Evolutionary conservation across 352 stramenopile species (phyloP), one percentile per base, ranked within the genome.

Genomic region (Phytophthora hybrid): DNA sequence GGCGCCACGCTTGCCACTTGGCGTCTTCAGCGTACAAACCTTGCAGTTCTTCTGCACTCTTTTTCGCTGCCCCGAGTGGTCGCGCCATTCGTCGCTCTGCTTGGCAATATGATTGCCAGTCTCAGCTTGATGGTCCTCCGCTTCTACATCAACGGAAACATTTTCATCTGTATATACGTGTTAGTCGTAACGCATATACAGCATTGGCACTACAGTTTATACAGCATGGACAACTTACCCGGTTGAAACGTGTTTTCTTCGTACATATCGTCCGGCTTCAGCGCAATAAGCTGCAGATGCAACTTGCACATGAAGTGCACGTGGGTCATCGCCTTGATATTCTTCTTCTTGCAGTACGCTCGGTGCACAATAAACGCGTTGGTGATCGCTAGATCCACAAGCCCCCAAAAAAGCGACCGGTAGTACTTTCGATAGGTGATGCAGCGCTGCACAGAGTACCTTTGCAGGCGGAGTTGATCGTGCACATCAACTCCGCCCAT

Each of bases 401-500:
- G 34, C 2, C 29, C 59, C 26, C 60, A 58, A 53, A 69, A 66
- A 1, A 66, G 54, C 11, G 59, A 70, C 34, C 69, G 69, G 54
- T 70, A 74, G 21, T 70, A 69, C 23, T 69, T 65, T 6, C 47
- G 64, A 19, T 31, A 71, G 39, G 26, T 57, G 7, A 66, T 49
- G 4, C 23, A 41, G 16, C 55, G 64, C 41, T 71, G 55, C 8
- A 71, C 7, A 29, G 64, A 71, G 16, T 71, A 71, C 23, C 64
- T 1, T 21, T 69, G 59, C 21, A 69, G 31, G 37, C 67, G 34
- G 59, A 55, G 32, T 52, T 63, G 54, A 46, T 57, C 67, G 21
- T 74, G 59, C 1, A 65, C 41, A 29, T 74, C 67, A 34, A 74
- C 60, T 31, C 59, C 53, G 31, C 67, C 67, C 59, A 69, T 70